Evolutionary conservation across 306 rosid species (phyloP).

Genomic region (Myrica gale): DNA sequence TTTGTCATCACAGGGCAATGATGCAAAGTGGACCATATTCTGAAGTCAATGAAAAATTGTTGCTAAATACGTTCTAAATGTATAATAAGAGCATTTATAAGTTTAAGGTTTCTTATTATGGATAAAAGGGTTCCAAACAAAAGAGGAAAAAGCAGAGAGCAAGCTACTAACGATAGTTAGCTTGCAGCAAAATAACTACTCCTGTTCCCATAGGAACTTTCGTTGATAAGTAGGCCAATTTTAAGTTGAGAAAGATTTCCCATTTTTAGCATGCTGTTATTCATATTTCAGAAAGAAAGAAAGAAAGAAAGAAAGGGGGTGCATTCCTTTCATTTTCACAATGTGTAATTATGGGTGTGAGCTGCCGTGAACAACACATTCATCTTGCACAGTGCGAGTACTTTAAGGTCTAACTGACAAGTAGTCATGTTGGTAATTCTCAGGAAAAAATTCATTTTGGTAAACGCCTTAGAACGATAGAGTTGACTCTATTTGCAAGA

Average conservation of each 20-base stretch:
- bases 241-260: no score
- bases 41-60: background rate
- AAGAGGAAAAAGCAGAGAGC: background rate
- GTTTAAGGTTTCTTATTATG: background rate
- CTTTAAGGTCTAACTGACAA: background rate
- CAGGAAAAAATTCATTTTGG: no score
- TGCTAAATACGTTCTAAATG: background rate
- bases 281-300: background rate
- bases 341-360: background rate
- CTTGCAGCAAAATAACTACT: no score
- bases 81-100: constrained; percentile 11
- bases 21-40: background rate
- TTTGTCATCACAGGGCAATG: background rate
- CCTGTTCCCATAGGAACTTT: no score
- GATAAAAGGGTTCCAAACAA: constrained; percentile 1
- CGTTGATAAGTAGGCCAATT: no score
- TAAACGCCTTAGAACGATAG: background rate
- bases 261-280: no score
- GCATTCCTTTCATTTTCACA: background rate
- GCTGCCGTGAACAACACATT: background rate
- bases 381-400: background rate
- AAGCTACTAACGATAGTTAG: background rate
- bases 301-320: background rate
- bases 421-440: background rate
- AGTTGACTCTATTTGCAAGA: background rate